Evolutionary conservation across 164 flowering plant species (phyloP).

Genomic region (Malania oleifera): DNA sequence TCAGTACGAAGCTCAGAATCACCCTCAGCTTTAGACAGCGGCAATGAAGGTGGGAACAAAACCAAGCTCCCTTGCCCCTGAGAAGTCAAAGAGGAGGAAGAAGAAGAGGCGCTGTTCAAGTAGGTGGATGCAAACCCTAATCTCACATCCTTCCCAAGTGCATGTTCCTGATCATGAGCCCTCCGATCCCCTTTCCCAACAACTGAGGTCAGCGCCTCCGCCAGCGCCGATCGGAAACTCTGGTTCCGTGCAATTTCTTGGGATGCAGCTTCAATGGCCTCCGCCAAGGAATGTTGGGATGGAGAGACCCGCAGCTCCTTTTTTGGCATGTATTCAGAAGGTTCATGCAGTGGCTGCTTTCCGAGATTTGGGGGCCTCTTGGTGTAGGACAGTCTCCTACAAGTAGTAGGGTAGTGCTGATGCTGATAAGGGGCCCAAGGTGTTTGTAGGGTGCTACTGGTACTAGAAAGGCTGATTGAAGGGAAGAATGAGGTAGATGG

Average conservation of each 20-base stretch:
- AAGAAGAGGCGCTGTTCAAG: not conserved
- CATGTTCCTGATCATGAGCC: not conserved
- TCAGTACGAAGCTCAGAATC: slow-evolving; percentile 25
- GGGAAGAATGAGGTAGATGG: slow-evolving; percentile 21
- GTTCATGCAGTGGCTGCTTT: slow-evolving; percentile 10
- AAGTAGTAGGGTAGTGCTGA: slow-evolving; percentile 1
- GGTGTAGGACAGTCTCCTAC: slow-evolving; percentile 7
- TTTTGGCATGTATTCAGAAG: slow-evolving; percentile 9
- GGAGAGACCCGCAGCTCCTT: not conserved
- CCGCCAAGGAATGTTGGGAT: slow-evolving; percentile 31
- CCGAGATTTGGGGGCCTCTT: slow-evolving; percentile 4
- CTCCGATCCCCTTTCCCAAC: slow-evolving; percentile 16
- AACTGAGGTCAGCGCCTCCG: slow-evolving; percentile 37
- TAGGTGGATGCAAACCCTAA: slow-evolving; percentile 10
- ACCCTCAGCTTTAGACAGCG: slow-evolving; percentile 18
- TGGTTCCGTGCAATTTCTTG: slow-evolving; percentile 43
- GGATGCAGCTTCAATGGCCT: slow-evolving; percentile 31
- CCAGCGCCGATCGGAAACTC: slow-evolving; percentile 34
- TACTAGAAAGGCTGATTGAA: slow-evolving; percentile 6
- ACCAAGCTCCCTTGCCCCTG: slow-evolving; percentile 1
- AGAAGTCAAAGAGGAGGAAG: not conserved
- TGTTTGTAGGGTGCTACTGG: slow-evolving; percentile 11
- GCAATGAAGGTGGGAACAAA: not conserved
- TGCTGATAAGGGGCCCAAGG: slow-evolving; percentile 22
- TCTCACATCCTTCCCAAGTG: not conserved